These are phyloP conservation scores for Chrysanthemum makinoi DNA, from an alignment of 129 eudicot genomes.

Conservation along the genomic window DNA sequence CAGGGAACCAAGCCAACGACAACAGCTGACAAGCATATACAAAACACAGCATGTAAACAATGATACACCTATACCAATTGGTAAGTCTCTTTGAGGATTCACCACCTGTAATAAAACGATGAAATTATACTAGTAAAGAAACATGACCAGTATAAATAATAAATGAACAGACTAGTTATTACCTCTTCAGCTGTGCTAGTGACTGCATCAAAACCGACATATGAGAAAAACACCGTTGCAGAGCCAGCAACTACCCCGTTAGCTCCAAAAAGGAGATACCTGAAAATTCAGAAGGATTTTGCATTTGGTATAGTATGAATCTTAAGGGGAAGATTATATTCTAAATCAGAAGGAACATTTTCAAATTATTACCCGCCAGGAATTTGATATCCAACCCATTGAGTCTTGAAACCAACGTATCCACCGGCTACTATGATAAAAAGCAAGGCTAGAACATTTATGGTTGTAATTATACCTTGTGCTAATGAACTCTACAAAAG, in stretches of 20 bases:
- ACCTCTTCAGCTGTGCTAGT: conserved; percentile 83
- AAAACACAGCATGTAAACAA: no score
- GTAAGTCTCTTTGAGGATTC: conserved; percentile 67
- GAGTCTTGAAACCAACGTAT: conserved; percentile 54
- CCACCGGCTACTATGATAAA: conserved; percentile 63
- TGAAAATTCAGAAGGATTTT: conserved; percentile 20
- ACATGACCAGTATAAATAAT: background rate
- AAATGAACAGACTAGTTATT: background rate
- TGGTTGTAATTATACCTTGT: conserved; percentile 10
- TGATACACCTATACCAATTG: conserved; percentile 40
- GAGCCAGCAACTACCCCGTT: background rate
- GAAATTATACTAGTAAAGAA: background rate
- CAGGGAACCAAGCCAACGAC: no score
- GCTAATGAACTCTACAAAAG: conserved; percentile 50
- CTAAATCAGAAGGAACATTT: background rate
- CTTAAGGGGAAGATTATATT: conserved; percentile 2
- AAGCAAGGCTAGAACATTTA: conserved; percentile 50
- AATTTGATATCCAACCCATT: conserved; percentile 56
- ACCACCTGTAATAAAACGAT: conserved; percentile 44
- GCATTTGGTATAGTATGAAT: conserved; percentile 8
- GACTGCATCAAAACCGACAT: conserved; percentile 69
- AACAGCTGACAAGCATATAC: no score
- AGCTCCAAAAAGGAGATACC: conserved; percentile 33
- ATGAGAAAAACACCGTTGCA: conserved; percentile 66
- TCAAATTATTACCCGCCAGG: conserved; percentile 48